Evolutionary conservation across 1,284 basidiomycete species (phyloP), one percentile per base, ranked within the genome.

Genomic region (Moniliella sp.): DNA sequence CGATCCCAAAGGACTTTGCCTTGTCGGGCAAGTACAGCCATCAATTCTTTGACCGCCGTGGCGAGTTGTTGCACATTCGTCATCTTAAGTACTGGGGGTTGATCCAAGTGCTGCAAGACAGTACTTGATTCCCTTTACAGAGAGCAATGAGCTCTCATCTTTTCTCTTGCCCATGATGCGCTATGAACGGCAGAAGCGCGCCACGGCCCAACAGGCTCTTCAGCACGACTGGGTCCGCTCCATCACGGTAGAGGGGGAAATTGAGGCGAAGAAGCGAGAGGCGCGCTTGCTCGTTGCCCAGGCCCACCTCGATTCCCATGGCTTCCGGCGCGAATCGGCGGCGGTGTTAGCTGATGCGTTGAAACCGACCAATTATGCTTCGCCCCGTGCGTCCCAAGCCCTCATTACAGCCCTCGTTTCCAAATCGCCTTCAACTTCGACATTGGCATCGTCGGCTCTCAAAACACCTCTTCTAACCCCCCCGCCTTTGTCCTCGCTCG

Each of bases 61-160:
- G 82, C 76, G 86, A 94, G 64, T 71, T 93, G 12, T 74, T 82
- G 4, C 81, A 91, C 51, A 93, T 94, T 48, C 75, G 69, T 67
- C 55, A 86, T 83, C 67, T 93, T 29, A 76, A 86, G 8, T 91
- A 74, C 64, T 97, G 86, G 86, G 82, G 84, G 1, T 68, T 94
- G 25, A 73, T 77, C 4, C 67, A 74, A 5, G 88, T 97, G 13
- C 65, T 97, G 37, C 77, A 82, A 57, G 69, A 97, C 86, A 59
- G 66, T 94, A 94, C 63, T 71, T 93, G 34, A 81, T 97, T 60
- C 75, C 81, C 1, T 70, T 72, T 29, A 66, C 71, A 16, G 81
- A 86, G 35, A 80, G 86, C 1, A 77, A 79, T 32, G 66, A 72
- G 32, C 74, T 94, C 38, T 69, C 75, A 1, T 71, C 74, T 0